Percentiles rank a stretch among this genome's conserved stretches.
Evolutionary conservation across 345 rosid species (phyloP).

Genomic region (Kernera saxatilis): DNA sequence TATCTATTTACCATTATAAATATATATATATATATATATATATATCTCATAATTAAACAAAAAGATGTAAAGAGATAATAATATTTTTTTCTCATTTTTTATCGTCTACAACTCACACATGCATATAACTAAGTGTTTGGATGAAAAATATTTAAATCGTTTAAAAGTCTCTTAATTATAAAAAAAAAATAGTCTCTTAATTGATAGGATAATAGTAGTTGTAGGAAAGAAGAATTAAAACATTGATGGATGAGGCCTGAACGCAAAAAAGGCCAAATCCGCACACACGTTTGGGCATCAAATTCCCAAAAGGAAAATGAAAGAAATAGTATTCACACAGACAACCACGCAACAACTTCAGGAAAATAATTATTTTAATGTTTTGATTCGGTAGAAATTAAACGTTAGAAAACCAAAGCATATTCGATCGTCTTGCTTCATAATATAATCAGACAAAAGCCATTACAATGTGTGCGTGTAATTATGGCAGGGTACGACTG

Average conservation of each 20-base stretch:
- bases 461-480: not conserved
- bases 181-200: no score
- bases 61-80: no score
- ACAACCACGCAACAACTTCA: slow-evolving; percentile 10
- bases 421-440: not conserved
- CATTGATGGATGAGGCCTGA: slow-evolving; percentile 2
- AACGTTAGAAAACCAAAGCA: slow-evolving; percentile 3
- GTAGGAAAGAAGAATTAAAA: no score
- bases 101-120: no score
- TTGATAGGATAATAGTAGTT: no score
- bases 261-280: not conserved
- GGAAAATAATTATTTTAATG: not conserved
- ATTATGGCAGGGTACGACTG: not conserved
- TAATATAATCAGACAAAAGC: not conserved
- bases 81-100: no score
- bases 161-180: no score
- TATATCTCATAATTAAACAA: no score
- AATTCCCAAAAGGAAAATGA: not conserved
- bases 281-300: not conserved
- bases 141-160: no score
- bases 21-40: no score
- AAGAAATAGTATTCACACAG: not conserved
- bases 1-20: no score
- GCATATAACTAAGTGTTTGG: no score
- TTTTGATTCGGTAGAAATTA: not conserved